Base-by-base conservation (phyloP, 495 filamentous ascomycete genomes). In the Penicillium ucsense region DNA sequence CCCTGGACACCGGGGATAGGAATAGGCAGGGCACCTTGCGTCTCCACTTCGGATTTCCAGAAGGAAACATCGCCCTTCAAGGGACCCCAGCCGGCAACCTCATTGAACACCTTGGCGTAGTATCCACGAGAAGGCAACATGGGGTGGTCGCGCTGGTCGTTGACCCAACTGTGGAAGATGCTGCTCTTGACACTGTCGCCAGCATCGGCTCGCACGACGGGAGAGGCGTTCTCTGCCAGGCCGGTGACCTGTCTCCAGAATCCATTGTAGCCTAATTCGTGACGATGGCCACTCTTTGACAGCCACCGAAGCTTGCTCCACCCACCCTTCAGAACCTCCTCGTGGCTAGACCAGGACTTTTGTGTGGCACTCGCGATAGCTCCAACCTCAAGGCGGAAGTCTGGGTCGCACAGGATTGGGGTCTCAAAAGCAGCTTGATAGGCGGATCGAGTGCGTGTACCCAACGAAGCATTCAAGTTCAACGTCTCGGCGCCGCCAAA, bases 401-500 rank as follows among this genome's bases (percentile, higher is more conserved):
- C 82, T 0, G 92, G 91, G 65, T 95, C 84, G 59, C 83, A 83
- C 27, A 82, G 67, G 41, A 97, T 66, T 0, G 92, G 92, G 0
- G 88, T 78, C 36, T 85, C 80, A 50, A 97, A 89, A 47, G 75
- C 79, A 46, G 86, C 84, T 55, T 86, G 84, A 67, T 95, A 97
- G 29, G 90, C 84, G 9, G 88, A 89, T 33, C 89, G 74, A 9
- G 92, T 96, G 31, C 92, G 78, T 33, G 89, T 95, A 29, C 92
- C 92, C 30, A 89, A 65, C 1, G 87, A 85, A 10, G 88, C 90
- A 57, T 92, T 88, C 39, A 94, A 63, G 52, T 80, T 85, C 46
- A 97, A 64, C n/a, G 79, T 82, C 67, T 98, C 92, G 10, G 92
- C 90, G 29, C 94, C 94, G 35, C 92, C 92, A 58, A 97, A 90